A percentile compares a stretch with the other conserved stretches of the same genome.
phyloP scores from a whole-genome alignment of 148 eudicot species.

The Nyssa sinensis region DNA sequence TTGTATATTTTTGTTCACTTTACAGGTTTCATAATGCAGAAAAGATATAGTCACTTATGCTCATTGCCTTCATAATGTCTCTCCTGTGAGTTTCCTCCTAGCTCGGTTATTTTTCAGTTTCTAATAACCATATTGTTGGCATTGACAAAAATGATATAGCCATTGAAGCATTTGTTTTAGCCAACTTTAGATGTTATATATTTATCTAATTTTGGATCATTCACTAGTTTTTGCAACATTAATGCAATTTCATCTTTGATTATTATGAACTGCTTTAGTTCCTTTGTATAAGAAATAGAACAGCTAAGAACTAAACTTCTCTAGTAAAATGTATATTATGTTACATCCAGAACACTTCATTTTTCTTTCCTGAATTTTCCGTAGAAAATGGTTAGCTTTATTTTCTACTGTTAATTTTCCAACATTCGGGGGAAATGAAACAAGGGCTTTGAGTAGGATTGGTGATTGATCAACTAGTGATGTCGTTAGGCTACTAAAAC shows the following conservation, averaged over 20 bases:
- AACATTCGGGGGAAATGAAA: slow-evolving; percentile 39
- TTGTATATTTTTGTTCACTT: not conserved
- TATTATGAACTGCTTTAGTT: not conserved
- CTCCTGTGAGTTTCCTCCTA: slow-evolving; percentile 16
- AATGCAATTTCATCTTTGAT: not conserved
- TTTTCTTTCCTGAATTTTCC: not conserved
- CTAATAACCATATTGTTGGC: not conserved
- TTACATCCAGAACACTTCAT: not conserved
- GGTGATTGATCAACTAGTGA: slow-evolving; percentile 90
- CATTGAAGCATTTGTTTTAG: not conserved
- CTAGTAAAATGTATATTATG: too few relatives aligned
- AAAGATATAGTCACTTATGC: not conserved
- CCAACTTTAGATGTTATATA: not conserved
- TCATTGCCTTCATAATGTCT: slow-evolving; percentile 13
- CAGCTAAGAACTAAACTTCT: not conserved
- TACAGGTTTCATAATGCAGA: slow-evolving; percentile 12
- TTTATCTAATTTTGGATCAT: not conserved
- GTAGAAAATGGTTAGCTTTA: slow-evolving; percentile 3
- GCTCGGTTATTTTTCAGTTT: not conserved
- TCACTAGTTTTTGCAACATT: not conserved
- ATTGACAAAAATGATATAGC: not conserved
- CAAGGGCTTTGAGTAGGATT: slow-evolving; percentile 35
- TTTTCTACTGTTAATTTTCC: not conserved
- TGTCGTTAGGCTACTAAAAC: slow-evolving; percentile 76
- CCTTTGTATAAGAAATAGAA: not conserved